phyloP scores from a whole-genome alignment of 345 rosid species.

The Jatropha curcas region DNA sequence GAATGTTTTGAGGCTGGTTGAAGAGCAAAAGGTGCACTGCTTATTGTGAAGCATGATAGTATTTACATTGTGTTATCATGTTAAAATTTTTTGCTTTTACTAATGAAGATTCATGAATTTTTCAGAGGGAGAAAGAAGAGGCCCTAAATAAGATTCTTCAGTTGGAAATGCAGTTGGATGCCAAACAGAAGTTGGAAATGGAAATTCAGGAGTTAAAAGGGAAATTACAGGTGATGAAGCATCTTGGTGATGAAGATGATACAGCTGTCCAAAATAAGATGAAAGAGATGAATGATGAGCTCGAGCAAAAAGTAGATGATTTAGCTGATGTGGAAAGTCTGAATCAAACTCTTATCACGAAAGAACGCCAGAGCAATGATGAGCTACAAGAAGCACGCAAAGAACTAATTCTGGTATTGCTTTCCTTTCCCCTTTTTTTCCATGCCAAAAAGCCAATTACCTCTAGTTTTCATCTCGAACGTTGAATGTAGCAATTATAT shows the following conservation, averaged over 20 bases:
- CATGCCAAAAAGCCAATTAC: background rate
- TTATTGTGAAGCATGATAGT: background rate
- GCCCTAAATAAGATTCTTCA: slow-evolving; percentile 55
- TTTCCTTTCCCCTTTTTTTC: slow-evolving; percentile 8
- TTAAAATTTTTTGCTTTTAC: background rate
- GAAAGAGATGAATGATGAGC: slow-evolving; percentile 63
- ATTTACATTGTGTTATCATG: background rate
- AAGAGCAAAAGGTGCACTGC: slow-evolving; percentile 69
- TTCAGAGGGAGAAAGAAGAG: slow-evolving; percentile 81
- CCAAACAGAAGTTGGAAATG: slow-evolving; percentile 81
- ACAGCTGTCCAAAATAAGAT: slow-evolving; percentile 59
- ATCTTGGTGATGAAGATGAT: slow-evolving; percentile 75
- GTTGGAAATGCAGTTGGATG: slow-evolving; percentile 66
- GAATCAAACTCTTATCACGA: slow-evolving; percentile 37
- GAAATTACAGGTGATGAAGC: slow-evolving; percentile 73
- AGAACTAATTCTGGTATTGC: slow-evolving; percentile 38
- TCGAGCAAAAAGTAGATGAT: slow-evolving; percentile 53
- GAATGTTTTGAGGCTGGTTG: slow-evolving; percentile 66
- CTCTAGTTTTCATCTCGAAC: background rate
- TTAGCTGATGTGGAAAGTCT: slow-evolving; percentile 34
- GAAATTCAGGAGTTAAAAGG: slow-evolving; percentile 86
- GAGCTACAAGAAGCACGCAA: slow-evolving; percentile 54
- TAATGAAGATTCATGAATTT: slow-evolving; percentile 11
- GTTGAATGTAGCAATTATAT: background rate
- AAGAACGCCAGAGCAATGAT: slow-evolving; percentile 63